Evolutionary conservation across 1,284 basidiomycete species (phyloP), one percentile per base, ranked within the genome.

Genomic region (Wolfiporia cocos): DNA sequence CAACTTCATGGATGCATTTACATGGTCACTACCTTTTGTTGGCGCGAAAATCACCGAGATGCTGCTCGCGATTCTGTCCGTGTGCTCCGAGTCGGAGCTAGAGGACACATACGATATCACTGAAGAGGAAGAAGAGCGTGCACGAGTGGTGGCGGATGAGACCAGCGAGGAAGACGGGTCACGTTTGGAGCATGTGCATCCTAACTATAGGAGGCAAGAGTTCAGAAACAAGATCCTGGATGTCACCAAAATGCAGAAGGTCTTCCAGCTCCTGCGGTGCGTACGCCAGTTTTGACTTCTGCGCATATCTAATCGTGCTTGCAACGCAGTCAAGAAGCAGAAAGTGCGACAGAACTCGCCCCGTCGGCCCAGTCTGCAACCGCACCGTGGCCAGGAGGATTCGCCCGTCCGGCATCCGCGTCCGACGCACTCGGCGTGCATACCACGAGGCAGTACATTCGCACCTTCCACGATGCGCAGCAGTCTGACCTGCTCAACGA

Each of bases 1-100:
- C 4, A 99, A 98, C 67, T 97, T 98, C 56, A 96, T 98, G 90
- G 92, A 99, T 63, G 95, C 91, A 24, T 99, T 99, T 63, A 98
- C 95, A 2, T 99, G 96, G 96, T 92, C 87, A 68, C 68, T 99
- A 50, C 96, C 95, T 0, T 99, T 99, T 58, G 95, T 99, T 5
- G 95, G 95, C 33, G 83, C 92, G 47, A 99, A 99, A 71, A 98
- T 92, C 92, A 59, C 52, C 81, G 95, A 99, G 61, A 98, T 98
- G 95, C 71, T 99, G 26, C 84, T 99, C 39, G 92, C 93, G 10
- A 90, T 99, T 51, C 73, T 99, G 35, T 87, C 89, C 57, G 87
- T 92, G 47, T 99, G 95, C 68, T 90, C 87, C 49, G 85, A 92
- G 56, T 93, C 98, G 61, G 96, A 99, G 63, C 76, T 99, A 23